Base-by-base conservation (phyloP, 768 basidiomycete genomes). In the Thelephora aurantiotincta region DNA sequence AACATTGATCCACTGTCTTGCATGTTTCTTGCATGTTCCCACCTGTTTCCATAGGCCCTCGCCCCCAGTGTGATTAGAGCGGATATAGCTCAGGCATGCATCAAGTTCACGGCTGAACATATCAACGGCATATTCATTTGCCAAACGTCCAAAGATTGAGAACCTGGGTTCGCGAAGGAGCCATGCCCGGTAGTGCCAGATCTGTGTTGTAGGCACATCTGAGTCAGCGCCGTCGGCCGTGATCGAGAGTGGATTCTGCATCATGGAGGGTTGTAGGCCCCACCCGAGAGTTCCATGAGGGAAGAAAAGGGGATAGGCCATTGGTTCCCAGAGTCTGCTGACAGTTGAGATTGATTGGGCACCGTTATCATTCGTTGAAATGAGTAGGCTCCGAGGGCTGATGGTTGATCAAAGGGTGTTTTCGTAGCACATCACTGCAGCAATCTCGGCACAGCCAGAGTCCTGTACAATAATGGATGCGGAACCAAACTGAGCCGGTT, bases 51-150 rank as follows among this genome's bases (percentile, higher is more conserved):
- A n/a, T n/a, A n/a, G n/a, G n/a, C n/a, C n/a, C n/a, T n/a, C n/a
- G n/a, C n/a, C n/a, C n/a, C n/a, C n/a, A n/a, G n/a, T n/a, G n/a
- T 66, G 65, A 35, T 63, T 64, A 0, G 23, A 6, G 0, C 58
- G 52, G 36, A 70, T 67, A 43, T 63, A 69, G 13, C 53, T 46
- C 5, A 70, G 51, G 0, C 61, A 51, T 6, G 50, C 38, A 46
- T 70, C 67, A 1, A 64, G 44, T 20, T 63, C 57, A 1, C 60
- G 56, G 0, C 57, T 60, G 48, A 62, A 68, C 68, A 69, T 69
- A 43, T 69, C 66, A 26, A 64, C 59, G 11, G 65, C 16, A 36
- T 68, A 68, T 48, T 69, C 61, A 48, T 58, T 61, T 0, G 56
- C 49, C 0, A 70, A 50, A 0, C 63, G 55, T 0, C 66, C 64